phyloP scores from a whole-genome alignment of 2,329 filamentous ascomycete species.

The Davidsoniella eucalypti region DNA sequence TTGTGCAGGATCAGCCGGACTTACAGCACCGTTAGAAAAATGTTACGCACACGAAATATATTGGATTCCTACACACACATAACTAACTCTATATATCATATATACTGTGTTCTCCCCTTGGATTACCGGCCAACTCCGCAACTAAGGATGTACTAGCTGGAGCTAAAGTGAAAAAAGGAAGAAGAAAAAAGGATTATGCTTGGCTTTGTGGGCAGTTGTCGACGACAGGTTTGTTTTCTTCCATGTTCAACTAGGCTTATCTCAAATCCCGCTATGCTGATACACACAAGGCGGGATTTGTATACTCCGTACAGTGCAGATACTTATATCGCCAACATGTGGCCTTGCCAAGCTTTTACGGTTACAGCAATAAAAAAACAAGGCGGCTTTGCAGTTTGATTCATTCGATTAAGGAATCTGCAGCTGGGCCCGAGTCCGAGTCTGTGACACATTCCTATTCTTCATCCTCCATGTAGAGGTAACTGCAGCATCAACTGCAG shows the following conservation, averaged over 20 bases:
- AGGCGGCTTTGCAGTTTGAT: background rate
- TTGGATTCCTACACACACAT: no score
- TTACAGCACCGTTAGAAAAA: no score
- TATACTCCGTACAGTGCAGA: no score
- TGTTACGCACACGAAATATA: no score
- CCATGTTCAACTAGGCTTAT: no score
- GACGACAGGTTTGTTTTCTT: background rate
- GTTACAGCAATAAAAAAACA: background rate
- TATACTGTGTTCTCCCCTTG: background rate
- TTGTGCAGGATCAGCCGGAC: no score
- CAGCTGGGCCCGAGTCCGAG: background rate
- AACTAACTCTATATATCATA: background rate
- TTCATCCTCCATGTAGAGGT: no score
- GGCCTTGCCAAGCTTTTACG: background rate
- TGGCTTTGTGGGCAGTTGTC: background rate
- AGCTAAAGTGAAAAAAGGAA: no score
- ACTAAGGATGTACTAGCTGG: background rate
- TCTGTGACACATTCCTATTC: slow-evolving; percentile 7
- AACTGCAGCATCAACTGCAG: no score
- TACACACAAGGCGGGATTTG: no score
- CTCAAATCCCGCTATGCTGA: no score
- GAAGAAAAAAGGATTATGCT: background rate
- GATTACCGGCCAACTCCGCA: background rate
- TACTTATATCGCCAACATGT: background rate
- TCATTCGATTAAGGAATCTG: background rate